Conservation (phyloP, 345 rosid species). For the Eucalyptus pumila region DNA sequence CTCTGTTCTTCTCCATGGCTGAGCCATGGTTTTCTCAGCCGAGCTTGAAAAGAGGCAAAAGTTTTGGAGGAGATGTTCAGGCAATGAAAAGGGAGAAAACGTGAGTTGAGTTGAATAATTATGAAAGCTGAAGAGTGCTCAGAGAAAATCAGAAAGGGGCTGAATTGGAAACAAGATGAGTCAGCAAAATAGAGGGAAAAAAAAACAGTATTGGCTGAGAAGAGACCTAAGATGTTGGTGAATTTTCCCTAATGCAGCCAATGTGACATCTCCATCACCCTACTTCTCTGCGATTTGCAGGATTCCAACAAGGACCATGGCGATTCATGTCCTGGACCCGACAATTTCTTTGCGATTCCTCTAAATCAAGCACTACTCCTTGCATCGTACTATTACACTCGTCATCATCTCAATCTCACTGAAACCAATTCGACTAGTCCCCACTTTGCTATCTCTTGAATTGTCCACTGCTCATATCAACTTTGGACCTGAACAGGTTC, state of each 20-base stretch:
- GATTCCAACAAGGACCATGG: not conserved
- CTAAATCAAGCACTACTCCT: not conserved
- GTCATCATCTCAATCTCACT: not conserved
- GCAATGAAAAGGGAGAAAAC: not conserved
- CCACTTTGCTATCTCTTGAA: no score
- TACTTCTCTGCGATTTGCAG: not conserved
- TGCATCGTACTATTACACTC: not conserved
- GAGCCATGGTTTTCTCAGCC: not conserved
- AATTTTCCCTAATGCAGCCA: not conserved
- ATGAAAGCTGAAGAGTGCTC: not conserved
- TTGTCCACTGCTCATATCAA: no score
- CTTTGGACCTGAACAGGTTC: accelerated
- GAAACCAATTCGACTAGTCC: not conserved
- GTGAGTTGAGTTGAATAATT: not conserved
- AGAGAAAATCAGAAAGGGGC: not conserved
- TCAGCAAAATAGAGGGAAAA: not conserved
- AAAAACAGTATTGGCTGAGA: not conserved
- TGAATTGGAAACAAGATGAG: not conserved
- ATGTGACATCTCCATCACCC: not conserved
- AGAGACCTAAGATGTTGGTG: not conserved
- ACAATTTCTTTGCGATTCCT: not conserved
- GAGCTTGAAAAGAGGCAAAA: not conserved
- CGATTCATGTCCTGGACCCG: not conserved
- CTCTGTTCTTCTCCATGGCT: not conserved
- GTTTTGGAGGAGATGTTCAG: not conserved